These are phyloP conservation scores for Penicillium polonicum DNA, from an alignment of 2,329 filamentous ascomycete species.

Conservation along the genomic window DNA sequence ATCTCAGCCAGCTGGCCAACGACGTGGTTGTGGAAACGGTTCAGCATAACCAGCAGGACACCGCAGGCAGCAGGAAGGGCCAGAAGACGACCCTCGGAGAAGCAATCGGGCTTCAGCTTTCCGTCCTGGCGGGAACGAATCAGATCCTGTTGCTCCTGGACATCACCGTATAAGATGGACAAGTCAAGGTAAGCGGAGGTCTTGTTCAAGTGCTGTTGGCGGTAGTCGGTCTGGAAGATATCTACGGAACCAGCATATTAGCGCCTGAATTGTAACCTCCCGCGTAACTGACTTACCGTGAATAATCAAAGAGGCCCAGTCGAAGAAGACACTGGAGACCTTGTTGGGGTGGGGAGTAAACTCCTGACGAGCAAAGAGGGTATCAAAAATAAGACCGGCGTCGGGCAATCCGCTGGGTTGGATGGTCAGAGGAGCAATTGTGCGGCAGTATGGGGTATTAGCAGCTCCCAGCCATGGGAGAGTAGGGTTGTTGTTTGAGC, in stretches of 20 bases:
- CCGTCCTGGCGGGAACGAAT: constrained; percentile 67
- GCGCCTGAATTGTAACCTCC: neutral
- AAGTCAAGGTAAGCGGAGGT: constrained; percentile 72
- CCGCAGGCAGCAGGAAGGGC: constrained; percentile 71
- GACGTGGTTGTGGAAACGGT: constrained; percentile 78
- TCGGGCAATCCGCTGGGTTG: constrained; percentile 67
- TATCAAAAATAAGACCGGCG: constrained; percentile 53
- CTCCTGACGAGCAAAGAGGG: constrained; percentile 43
- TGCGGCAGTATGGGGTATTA: constrained; percentile 65
- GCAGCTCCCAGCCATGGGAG: constrained; percentile 66
- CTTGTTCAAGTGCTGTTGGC: constrained; percentile 60
- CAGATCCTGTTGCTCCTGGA: constrained; percentile 49
- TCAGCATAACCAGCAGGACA: constrained; percentile 72
- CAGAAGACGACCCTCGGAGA: constrained; percentile 67
- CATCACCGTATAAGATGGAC: constrained; percentile 68
- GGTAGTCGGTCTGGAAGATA: constrained; percentile 67
- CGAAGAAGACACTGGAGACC: constrained; percentile 69
- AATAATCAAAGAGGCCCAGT: constrained; percentile 71
- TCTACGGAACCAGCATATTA: constrained; percentile 42
- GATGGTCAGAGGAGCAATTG: constrained; percentile 58
- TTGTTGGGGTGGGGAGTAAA: constrained; percentile 64
- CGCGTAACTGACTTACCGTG: constrained; percentile 52
- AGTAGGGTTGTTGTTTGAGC: constrained; percentile 68
- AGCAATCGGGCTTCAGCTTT: constrained; percentile 69
- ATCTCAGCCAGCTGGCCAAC: constrained; percentile 77